These are phyloP conservation scores for Antarctomyces pellizariae DNA, from an alignment of 495 filamentous ascomycete genomes.

Conservation along the genomic window DNA sequence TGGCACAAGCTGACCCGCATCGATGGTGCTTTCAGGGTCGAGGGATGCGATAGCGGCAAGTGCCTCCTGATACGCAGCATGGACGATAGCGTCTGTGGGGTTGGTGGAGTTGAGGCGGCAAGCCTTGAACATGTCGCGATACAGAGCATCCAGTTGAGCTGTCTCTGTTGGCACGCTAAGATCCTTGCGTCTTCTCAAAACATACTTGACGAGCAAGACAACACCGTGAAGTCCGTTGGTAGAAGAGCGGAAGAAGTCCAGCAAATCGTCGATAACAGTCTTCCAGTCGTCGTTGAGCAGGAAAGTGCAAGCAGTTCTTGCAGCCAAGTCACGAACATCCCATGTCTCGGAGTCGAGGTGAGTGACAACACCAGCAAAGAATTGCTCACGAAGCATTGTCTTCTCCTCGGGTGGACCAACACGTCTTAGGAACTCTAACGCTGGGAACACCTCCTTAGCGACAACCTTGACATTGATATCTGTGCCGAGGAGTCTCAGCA, in stretches of 20 bases:
- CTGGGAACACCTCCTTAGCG: constrained; percentile 63
- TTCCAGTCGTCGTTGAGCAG: constrained; percentile 28
- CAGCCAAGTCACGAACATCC: constrained; percentile 80
- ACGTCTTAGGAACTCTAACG: constrained; percentile 56
- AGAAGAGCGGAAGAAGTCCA: constrained; percentile 16
- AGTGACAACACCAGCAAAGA: constrained; percentile 23
- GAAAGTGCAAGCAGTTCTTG: constrained; percentile 51
- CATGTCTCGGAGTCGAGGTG: constrained; percentile 56
- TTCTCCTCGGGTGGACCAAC: constrained; percentile 27
- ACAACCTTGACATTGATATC: constrained; percentile 17
- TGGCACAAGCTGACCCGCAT: no score
- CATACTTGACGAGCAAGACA: constrained; percentile 30
- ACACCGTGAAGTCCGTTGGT: constrained; percentile 40
- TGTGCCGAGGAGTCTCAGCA: constrained; percentile 37
- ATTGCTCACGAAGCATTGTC: constrained; percentile 16
- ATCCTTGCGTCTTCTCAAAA: constrained; percentile 28
- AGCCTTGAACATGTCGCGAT: no score
- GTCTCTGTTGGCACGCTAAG: no score
- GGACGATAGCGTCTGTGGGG: no score
- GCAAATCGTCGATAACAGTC: constrained; percentile 21
- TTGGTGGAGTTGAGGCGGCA: no score
- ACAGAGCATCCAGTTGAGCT: no score
- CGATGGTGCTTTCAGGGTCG: no score
- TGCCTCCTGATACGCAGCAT: no score
- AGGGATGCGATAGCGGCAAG: no score